phyloP scores from a whole-genome alignment of 176 grass and related monocot genomes.

The Oropetium thomaeum region DNA sequence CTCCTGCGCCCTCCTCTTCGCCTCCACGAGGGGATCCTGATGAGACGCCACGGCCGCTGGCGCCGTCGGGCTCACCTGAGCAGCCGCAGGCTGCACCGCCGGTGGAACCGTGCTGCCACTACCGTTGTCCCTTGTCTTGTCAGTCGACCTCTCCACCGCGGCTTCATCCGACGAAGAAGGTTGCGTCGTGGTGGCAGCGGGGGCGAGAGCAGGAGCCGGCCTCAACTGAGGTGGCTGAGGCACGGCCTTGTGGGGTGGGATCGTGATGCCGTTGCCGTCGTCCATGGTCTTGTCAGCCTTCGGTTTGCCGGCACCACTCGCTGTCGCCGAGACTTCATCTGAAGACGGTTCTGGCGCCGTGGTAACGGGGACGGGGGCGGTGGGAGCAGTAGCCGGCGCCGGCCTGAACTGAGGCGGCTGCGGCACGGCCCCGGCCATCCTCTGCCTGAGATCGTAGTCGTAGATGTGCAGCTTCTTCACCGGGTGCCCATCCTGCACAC shows the following conservation, averaged over 20 bases:
- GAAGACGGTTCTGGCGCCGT: not conserved
- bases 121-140: not conserved
- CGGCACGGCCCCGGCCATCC: slow-evolving; percentile 59
- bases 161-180: not conserved
- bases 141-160: not conserved
- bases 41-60: not conserved
- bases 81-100: slow-evolving; percentile 17
- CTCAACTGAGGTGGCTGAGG: too few species aligned
- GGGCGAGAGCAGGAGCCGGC: too few species aligned
- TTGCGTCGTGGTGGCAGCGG: not conserved
- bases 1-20: slow-evolving; percentile 48
- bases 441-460: slow-evolving; percentile 85
- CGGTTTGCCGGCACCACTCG: not conserved
- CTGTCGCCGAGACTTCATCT: not conserved
- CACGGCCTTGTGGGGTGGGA: too few species aligned
- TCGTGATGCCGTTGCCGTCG: not conserved
- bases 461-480: slow-evolving; percentile 93
- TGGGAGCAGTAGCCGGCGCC: too few species aligned
- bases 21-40: slow-evolving; percentile 43
- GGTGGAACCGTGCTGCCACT: slow-evolving; percentile 11
- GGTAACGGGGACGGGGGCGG: not conserved
- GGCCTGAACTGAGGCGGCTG: slow-evolving; percentile 53
- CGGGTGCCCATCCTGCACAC: slow-evolving; percentile 66
- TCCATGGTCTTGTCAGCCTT: not conserved
- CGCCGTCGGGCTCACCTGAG: slow-evolving; percentile 1